phyloP scores from a whole-genome alignment of 2,329 filamentous ascomycete species.

The Pseudogymnoascus sp. region DNA sequence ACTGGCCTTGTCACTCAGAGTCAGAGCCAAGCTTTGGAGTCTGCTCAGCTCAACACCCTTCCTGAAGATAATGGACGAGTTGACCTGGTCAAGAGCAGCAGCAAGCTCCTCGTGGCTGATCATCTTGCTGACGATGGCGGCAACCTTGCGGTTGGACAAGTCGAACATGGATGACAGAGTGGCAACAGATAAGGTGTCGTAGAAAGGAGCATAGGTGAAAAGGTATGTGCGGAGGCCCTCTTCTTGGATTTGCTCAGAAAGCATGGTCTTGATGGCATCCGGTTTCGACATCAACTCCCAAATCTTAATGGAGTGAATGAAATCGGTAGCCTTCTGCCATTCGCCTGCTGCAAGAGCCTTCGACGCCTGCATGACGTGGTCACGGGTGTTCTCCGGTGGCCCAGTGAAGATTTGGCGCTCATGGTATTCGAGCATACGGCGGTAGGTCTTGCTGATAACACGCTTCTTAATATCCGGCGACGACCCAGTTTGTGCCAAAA shows the following conservation, averaged over 20 bases:
- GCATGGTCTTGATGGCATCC: conserved; percentile 93
- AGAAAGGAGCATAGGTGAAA: conserved; percentile 98
- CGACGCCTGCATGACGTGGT: conserved; percentile 98
- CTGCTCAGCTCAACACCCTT: conserved; percentile 98
- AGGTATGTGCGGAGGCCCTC: conserved; percentile 97
- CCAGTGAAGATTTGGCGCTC: conserved; percentile 99
- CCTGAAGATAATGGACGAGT: conserved; percentile 94
- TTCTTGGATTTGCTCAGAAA: conserved; percentile 96
- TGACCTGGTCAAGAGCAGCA: conserved; percentile 95
- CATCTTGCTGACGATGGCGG: conserved; percentile 97
- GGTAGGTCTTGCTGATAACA: conserved; percentile 98
- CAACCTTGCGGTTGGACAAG: conserved; percentile 80
- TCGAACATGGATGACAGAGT: conserved; percentile 94
- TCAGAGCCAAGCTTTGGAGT: conserved; percentile 89
- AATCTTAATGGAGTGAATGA: conserved; percentile 98
- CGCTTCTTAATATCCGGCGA: conserved; percentile 96
- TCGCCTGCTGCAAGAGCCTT: conserved; percentile 94
- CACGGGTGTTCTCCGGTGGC: conserved; percentile 95
- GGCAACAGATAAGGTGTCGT: conserved; percentile 85
- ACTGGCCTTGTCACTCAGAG: conserved; percentile 92
- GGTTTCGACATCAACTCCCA: conserved; percentile 95
- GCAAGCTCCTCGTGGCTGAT: conserved; percentile 98
- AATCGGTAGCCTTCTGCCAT: conserved; percentile 93
- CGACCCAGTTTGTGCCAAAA: conserved; percentile 92
- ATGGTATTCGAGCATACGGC: conserved; percentile 98